Percentiles rank a stretch among this genome's conserved stretches.
Evolutionary conservation across 2,329 filamentous ascomycete genomes (phyloP).

Genomic region (Tolypocladium guangdongense): DNA sequence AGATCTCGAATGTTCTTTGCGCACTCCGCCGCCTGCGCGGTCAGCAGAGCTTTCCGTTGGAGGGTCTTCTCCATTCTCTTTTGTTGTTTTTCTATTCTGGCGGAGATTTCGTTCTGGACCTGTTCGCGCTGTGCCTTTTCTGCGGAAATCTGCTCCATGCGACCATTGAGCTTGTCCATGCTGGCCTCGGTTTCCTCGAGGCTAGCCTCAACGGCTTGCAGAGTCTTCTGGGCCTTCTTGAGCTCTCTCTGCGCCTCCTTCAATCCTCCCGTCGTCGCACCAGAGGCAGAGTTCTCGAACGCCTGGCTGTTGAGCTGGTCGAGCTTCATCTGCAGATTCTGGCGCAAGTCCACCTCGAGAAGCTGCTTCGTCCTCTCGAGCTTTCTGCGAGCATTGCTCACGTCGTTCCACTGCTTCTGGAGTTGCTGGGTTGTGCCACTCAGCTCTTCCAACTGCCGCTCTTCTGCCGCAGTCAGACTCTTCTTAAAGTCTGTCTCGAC

Average conservation of each 20-base stretch:
- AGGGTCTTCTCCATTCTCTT: conserved; percentile 87
- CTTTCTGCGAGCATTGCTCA: conserved; percentile 63
- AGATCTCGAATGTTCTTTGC: conserved; percentile 85
- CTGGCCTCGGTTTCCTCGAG: conserved; percentile 65
- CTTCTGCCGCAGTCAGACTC: conserved; percentile 71
- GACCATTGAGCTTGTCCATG: conserved; percentile 42
- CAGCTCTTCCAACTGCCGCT: conserved; percentile 64
- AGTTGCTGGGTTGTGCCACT: conserved; percentile 60
- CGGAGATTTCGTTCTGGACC: conserved; percentile 63
- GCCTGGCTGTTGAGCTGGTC: conserved; percentile 75
- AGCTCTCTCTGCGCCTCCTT: conserved; percentile 74
- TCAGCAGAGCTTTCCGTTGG: conserved; percentile 73
- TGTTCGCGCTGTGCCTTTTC: conserved; percentile 55
- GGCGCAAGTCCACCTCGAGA: conserved; percentile 77
- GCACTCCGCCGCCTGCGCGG: conserved; percentile 67
- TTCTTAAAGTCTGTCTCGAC: conserved; percentile 85
- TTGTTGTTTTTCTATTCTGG: conserved; percentile 73
- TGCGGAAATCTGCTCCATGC: conserved; percentile 44
- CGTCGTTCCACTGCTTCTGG: conserved; percentile 63
- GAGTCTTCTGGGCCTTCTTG: conserved; percentile 59
- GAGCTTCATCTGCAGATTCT: conserved; percentile 76
- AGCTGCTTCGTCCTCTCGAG: conserved; percentile 72
- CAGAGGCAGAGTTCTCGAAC: conserved; percentile 51
- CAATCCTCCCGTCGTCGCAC: conserved; percentile 53
- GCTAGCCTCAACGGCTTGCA: conserved; percentile 56